Percentiles rank a stretch among this genome's conserved stretches.
Evolutionary conservation across 2,329 filamentous ascomycete species (phyloP).

Genomic region (Fusarium sp.): DNA sequence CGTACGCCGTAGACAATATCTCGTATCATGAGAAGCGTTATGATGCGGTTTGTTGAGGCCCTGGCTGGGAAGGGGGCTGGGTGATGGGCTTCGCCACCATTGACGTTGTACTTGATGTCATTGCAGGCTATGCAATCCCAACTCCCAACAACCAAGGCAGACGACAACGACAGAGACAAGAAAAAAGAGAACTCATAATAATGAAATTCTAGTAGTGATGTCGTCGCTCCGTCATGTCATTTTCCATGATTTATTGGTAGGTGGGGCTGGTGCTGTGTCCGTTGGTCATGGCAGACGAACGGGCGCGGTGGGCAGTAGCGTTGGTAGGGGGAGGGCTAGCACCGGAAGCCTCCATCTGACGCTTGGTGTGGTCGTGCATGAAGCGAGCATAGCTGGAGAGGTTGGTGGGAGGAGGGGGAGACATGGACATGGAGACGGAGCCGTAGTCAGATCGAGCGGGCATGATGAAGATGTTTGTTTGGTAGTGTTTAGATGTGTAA

Average conservation of each 20-base stretch:
- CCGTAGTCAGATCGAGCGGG: slow-evolving; percentile 59
- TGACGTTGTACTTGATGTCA: slow-evolving; percentile 43
- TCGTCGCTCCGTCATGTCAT: slow-evolving; percentile 4
- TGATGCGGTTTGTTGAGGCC: slow-evolving; percentile 2
- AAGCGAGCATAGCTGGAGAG: slow-evolving; percentile 71
- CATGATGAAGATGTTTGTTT: slow-evolving; percentile 51
- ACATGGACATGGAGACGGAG: slow-evolving; percentile 55
- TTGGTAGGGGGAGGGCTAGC: slow-evolving; percentile 36
- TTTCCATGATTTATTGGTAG: slow-evolving; percentile 20
- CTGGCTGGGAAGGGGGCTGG: slow-evolving; percentile 23
- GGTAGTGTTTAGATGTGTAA: slow-evolving; percentile 7
- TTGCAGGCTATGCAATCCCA: neutral
- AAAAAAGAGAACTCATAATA: neutral
- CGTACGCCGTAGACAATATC: slow-evolving; percentile 25
- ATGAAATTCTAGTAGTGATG: neutral
- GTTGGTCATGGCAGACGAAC: slow-evolving; percentile 49
- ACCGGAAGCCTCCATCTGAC: slow-evolving; percentile 73
- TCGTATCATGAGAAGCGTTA: slow-evolving; percentile 19
- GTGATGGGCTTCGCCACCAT: slow-evolving; percentile 31
- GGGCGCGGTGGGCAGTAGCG: slow-evolving; percentile 30
- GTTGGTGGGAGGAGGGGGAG: slow-evolving; percentile 61
- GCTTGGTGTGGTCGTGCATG: slow-evolving; percentile 77
- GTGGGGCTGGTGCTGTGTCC: slow-evolving; percentile 46
- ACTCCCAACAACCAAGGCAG: slow-evolving; percentile 12
- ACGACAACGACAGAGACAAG: neutral